Evolutionary conservation across 805 yeast genomes (phyloP).

Genomic region (Ogataea populi-albae): DNA sequence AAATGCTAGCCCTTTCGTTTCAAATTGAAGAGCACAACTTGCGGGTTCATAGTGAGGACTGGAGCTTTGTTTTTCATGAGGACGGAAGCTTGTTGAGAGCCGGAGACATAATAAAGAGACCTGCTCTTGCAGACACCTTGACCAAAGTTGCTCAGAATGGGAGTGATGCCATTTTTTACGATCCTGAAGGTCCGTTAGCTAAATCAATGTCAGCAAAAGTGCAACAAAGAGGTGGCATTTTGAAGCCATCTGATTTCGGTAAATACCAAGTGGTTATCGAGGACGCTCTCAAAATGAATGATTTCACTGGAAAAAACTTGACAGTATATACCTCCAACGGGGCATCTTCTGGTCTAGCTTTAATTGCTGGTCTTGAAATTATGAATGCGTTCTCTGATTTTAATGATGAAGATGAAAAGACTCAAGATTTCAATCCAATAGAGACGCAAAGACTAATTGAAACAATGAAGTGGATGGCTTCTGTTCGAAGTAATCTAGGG

Average conservation of each 20-base stretch:
- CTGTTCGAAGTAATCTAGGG: slow-evolving; percentile 83
- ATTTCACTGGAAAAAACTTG: slow-evolving; percentile 26
- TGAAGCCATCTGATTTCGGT: slow-evolving; percentile 63
- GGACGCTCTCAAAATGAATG: slow-evolving; percentile 40
- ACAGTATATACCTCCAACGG: slow-evolving; percentile 60
- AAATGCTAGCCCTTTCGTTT: slow-evolving; percentile 43
- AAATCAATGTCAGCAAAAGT: slow-evolving; percentile 50
- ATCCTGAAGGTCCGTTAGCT: slow-evolving; percentile 75
- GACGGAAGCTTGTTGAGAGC: slow-evolving; percentile 33
- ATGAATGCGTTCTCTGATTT: slow-evolving; percentile 42
- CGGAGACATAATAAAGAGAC: slow-evolving; percentile 65
- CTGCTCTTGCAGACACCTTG: slow-evolving; percentile 63
- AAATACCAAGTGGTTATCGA: slow-evolving; percentile 53
- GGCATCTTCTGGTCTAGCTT: slow-evolving; percentile 80
- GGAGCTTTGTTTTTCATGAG: slow-evolving; percentile 53
- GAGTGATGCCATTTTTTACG: slow-evolving; percentile 73
- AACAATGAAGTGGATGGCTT: slow-evolving; percentile 90
- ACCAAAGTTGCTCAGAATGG: slow-evolving; percentile 73
- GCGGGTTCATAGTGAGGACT: slow-evolving; percentile 37
- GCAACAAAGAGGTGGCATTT: slow-evolving; percentile 61
- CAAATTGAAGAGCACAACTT: slow-evolving; percentile 33
- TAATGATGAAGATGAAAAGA: slow-evolving; percentile 25
- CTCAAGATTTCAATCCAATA: slow-evolving; percentile 42
- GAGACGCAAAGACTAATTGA: slow-evolving; percentile 72
- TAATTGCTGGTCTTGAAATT: slow-evolving; percentile 70